phyloP scores from a whole-genome alignment of 768 basidiomycete genomes.

The Tulasnella sp. region DNA sequence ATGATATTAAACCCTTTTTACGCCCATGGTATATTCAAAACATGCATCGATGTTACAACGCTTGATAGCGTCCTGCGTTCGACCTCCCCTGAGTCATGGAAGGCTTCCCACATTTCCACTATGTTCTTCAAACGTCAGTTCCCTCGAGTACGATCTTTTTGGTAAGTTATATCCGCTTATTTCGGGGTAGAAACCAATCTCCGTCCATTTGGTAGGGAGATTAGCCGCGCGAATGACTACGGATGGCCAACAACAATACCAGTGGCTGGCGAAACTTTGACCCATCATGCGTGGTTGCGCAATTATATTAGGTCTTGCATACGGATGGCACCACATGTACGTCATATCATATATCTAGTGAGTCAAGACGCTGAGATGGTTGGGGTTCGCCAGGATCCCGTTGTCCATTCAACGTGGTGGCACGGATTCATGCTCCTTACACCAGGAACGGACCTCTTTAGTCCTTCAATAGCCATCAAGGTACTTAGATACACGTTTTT shows the following conservation, averaged over 20 bases:
- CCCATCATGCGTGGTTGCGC: not conserved
- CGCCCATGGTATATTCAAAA: not conserved
- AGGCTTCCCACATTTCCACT: not conserved
- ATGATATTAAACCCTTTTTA: conserved; percentile 16
- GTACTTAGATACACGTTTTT: not conserved
- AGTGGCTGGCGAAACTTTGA: not conserved
- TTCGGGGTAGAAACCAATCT: not conserved
- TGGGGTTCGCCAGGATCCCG: not conserved
- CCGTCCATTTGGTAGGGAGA: not conserved
- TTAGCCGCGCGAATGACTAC: conserved; percentile 13
- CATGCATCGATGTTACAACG: conserved; percentile 2
- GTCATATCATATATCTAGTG: not conserved
- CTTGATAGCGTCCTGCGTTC: not conserved
- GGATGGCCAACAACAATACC: not conserved
- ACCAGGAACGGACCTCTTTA: conserved; percentile 2
- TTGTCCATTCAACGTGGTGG: not conserved
- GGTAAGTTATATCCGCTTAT: not conserved
- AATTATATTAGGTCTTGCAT: not conserved
- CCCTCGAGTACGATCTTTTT: not conserved
- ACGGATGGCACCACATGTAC: not conserved
- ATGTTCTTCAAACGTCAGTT: not conserved
- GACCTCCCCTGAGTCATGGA: not conserved
- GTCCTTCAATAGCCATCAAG: not conserved
- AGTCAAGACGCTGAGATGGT: too few species aligned
- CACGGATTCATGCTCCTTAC: conserved; percentile 10